These are phyloP conservation scores for Coemansia sp. DNA, from an alignment of 192 early-diverging fungal species.

Conservation along the genomic window DNA sequence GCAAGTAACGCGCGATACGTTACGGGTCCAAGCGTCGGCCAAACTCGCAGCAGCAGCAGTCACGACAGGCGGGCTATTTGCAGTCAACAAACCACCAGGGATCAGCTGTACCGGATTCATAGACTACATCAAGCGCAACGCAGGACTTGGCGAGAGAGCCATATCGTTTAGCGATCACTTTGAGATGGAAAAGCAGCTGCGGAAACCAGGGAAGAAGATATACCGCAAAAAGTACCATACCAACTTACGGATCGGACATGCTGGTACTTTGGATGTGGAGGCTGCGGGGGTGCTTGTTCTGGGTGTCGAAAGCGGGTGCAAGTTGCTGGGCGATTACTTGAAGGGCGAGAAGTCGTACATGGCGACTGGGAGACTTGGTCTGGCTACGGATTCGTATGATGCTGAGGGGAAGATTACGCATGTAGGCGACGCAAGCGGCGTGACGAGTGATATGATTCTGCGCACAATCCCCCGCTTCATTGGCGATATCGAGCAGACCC, in stretches of 20 bases:
- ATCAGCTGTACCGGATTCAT: conserved; percentile 49
- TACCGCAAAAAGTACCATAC: not conserved
- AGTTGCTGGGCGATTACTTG: conserved; percentile 50
- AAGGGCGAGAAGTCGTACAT: conserved; percentile 58
- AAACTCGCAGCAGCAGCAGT: conserved; percentile 1
- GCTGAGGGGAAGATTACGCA: conserved; percentile 55
- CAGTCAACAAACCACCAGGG: conserved; percentile 51
- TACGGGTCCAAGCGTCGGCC: conserved; percentile 6
- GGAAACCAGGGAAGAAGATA: conserved; percentile 21
- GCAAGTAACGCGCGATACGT: not conserved
- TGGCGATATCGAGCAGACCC: conserved; percentile 62
- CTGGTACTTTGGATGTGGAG: conserved; percentile 50
- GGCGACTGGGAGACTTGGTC: conserved; percentile 56
- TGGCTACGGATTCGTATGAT: conserved; percentile 62
- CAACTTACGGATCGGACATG: conserved; percentile 37
- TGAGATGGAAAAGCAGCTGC: conserved; percentile 27
- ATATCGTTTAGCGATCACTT: conserved; percentile 42
- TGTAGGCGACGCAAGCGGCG: conserved; percentile 23
- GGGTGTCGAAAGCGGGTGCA: conserved; percentile 60
- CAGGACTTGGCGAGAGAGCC: conserved; percentile 4
- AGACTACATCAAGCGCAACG: conserved; percentile 49
- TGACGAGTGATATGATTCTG: conserved; percentile 46
- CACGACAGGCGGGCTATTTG: conserved; percentile 31
- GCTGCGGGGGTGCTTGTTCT: conserved; percentile 51
- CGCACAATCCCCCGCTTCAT: conserved; percentile 54